These are phyloP conservation scores for Komagataella populi DNA, from an alignment of 805 yeast genomes.

Conservation along the genomic window DNA sequence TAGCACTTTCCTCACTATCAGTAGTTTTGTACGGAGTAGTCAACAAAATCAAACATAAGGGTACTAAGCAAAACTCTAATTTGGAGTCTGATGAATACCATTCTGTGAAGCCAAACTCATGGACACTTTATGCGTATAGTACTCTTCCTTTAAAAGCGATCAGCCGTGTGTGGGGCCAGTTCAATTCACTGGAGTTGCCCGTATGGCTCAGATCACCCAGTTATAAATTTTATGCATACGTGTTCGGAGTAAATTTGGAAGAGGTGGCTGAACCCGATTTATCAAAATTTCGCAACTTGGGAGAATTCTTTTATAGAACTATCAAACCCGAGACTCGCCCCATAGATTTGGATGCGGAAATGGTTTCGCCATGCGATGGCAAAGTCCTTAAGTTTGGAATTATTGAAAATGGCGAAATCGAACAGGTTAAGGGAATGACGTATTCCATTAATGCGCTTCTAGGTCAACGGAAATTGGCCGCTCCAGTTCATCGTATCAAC, in stretches of 20 bases:
- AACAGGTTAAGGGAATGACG: slow-evolving; percentile 94
- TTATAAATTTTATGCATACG: slow-evolving; percentile 56
- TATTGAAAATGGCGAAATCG: slow-evolving; percentile 69
- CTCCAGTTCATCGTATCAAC: slow-evolving; percentile 36
- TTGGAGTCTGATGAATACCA: slow-evolving; percentile 15
- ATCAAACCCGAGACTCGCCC: slow-evolving; percentile 74
- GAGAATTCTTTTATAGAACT: slow-evolving; percentile 83
- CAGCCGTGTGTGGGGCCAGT: slow-evolving; percentile 89
- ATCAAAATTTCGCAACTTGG: slow-evolving; percentile 59
- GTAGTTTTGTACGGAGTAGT: slow-evolving; percentile 42
- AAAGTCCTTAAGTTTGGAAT: slow-evolving; percentile 78
- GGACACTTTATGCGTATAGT: slow-evolving; percentile 83
- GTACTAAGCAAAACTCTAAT: slow-evolving; percentile 11
- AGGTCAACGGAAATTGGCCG: slow-evolving; percentile 49
- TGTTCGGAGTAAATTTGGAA: slow-evolving; percentile 80
- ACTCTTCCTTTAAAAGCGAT: slow-evolving; percentile 84
- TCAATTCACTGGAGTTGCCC: slow-evolving; percentile 76
- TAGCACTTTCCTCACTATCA: slow-evolving; percentile 40
- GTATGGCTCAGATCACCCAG: slow-evolving; percentile 80
- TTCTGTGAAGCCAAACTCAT: slow-evolving; percentile 52
- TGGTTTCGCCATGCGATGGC: slow-evolving; percentile 93
- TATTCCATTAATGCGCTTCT: slow-evolving; percentile 80
- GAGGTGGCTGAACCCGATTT: slow-evolving; percentile 83
- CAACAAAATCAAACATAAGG: slow-evolving; percentile 9
- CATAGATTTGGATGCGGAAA: slow-evolving; percentile 41